Base-by-base conservation (phyloP, 192 early-diverging fungal species). In the Mortierella alpina region DNA sequence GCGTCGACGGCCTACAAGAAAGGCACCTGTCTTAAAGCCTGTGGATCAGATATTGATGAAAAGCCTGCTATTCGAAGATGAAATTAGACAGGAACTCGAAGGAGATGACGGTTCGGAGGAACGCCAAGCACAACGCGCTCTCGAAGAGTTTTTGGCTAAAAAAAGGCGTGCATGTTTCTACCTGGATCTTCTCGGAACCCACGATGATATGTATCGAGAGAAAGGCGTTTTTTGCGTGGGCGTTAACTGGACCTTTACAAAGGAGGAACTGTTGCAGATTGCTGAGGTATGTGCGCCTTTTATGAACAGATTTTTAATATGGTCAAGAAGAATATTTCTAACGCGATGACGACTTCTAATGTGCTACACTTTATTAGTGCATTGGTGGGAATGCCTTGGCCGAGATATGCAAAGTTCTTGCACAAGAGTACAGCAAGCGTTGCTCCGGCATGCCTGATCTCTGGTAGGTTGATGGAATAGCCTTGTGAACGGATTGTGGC, bases 401-500 rank as follows among this genome's bases (percentile, higher is more conserved):
- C 0, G 88, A 87, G 23, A 86, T 93, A 49, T 91, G 90, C 68
- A 75, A 80, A 40, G 70, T 88, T 7, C 59, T 93, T 45, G 88
- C 90, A 7, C 85, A 87, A 42, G 91, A 93, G 69, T 92, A 89
- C 69, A 82, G 84, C 11, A 84, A 87, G 40, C 88, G 90, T 14
- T 81, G 83, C 17, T 89, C 88, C 49, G 92, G 92, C 6, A 90
- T 92, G 68, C 92, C 92, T 1, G 92, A 93, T 60, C 60, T 93
- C 59, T 92, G 91, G 87, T 86, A 83, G 51, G 66, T 45, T 39
- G 12, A 18, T 15, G 8, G 39, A 9, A 31, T 2, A 2, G 31
- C 31, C 31, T 31, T 31, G 31, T 31, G 31, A 31, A 31, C 1
- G 31, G 22, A 40, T 60, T n/a, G n/a, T n/a, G n/a, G n/a, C n/a